Percentiles rank a stretch among this genome's conserved stretches.
Conservation (phyloP, 352 stramenopile species). For the Aphanomyces cochlioides region DNA sequence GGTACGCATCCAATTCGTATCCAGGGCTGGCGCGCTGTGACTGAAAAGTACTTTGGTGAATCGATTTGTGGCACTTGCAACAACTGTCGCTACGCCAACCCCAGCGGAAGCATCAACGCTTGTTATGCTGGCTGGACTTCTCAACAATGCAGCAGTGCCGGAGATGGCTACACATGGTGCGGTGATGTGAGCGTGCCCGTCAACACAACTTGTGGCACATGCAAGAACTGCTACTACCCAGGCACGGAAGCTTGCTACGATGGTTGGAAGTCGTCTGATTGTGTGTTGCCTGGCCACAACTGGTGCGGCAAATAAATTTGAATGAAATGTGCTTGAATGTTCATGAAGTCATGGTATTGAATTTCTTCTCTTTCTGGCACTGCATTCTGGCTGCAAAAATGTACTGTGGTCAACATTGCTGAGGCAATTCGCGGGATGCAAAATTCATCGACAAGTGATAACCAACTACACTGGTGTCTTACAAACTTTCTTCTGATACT, state of each 20-base stretch:
- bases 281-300: background rate
- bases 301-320: background rate
- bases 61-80: background rate
- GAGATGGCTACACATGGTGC: background rate
- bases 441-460: background rate
- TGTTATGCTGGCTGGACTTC: background rate
- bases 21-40: background rate
- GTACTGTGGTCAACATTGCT: no score
- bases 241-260: background rate
- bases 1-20: conserved; percentile 14
- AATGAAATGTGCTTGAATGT: background rate
- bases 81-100: background rate
- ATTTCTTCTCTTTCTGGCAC: no score
- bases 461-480: conserved; percentile 23
- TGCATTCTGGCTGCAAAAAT: no score
- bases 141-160: background rate
- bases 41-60: conserved; percentile 7
- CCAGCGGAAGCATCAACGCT: background rate
- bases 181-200: background rate
- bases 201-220: background rate
- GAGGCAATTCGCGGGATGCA: background rate
- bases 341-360: no score
- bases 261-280: background rate
- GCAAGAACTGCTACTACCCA: background rate
- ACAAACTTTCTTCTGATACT: background rate